A percentile compares a stretch with the other conserved stretches of the same genome.
These are phyloP conservation scores for Aspergillus fumigatus DNA, from an alignment of 2,329 filamentous ascomycete genomes.

Conservation along the genomic window DNA sequence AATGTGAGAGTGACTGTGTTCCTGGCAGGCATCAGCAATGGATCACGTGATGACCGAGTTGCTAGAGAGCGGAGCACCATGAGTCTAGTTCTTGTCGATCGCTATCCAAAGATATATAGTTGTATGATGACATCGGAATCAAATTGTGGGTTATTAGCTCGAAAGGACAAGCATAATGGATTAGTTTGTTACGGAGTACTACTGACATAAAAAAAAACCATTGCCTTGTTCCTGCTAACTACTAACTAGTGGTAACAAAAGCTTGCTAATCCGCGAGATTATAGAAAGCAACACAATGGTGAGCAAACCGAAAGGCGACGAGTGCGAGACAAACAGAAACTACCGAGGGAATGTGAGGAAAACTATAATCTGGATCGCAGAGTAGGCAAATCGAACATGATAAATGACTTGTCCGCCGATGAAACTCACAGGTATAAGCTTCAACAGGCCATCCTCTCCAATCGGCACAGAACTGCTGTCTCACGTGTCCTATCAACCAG, in stretches of 20 bases:
- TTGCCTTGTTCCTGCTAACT: not conserved
- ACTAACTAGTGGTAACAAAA: not conserved
- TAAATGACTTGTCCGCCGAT: not conserved
- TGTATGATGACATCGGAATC: not conserved
- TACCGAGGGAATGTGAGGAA: not conserved
- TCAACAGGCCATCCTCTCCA: not conserved
- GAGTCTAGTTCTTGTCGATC: not conserved
- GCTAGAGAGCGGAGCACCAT: not conserved
- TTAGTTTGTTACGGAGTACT: not conserved
- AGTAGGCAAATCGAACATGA: not conserved
- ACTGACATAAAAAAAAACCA: not conserved
- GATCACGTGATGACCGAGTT: conserved; percentile 11
- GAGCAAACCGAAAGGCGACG: too few relatives aligned
- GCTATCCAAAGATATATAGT: too few relatives aligned
- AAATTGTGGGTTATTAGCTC: not conserved
- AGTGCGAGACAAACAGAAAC: not conserved
- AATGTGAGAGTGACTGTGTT: conserved; percentile 4
- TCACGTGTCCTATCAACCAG: not conserved
- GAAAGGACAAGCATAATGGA: not conserved
- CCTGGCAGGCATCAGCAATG: conserved; percentile 11
- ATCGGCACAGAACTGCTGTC: not conserved
- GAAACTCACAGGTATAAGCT: not conserved
- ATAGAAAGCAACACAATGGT: not conserved
- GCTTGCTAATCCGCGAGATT: not conserved
- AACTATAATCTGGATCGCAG: too few relatives aligned